These are phyloP conservation scores for Tetracentron sinense DNA, from an alignment of 164 flowering plant genomes.

Conservation along the genomic window DNA sequence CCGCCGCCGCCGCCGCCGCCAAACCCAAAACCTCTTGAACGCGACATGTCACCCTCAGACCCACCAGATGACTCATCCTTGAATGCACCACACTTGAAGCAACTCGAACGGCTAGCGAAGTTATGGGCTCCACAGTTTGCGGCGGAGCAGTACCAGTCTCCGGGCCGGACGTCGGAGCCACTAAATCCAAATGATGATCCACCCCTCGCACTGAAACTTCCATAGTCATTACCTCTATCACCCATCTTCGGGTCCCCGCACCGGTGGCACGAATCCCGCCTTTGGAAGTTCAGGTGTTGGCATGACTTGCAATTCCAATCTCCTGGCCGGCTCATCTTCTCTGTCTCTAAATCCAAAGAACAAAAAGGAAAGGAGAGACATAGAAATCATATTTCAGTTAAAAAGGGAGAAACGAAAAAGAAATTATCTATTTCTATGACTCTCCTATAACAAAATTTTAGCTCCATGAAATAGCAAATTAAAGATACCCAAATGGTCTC, in stretches of 20 bases:
- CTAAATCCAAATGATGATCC: constrained; percentile 48
- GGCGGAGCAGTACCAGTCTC: constrained; percentile 90
- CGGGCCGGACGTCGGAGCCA: constrained; percentile 92
- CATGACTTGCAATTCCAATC: constrained; percentile 81
- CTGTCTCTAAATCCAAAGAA: background rate
- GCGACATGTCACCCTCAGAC: constrained; percentile 25
- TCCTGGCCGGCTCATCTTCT: constrained; percentile 60
- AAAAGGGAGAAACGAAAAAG: no score
- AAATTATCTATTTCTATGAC: no score
- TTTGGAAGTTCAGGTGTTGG: constrained; percentile 61
- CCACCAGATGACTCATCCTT: constrained; percentile 61
- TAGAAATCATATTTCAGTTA: background rate
- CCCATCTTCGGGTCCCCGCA: constrained; percentile 51
- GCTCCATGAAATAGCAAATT: background rate
- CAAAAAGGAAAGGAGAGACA: no score
- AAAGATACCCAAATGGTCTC: no score
- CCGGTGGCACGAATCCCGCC: constrained; percentile 65
- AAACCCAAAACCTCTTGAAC: constrained; percentile 29
- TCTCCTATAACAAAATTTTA: no score
- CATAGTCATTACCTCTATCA: constrained; percentile 42
- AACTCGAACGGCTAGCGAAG: constrained; percentile 93
- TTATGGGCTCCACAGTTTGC: constrained; percentile 89
- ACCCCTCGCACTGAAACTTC: constrained; percentile 40
- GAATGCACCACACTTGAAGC: constrained; percentile 94
- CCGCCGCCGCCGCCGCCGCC: constrained; percentile 32